Evolutionary conservation across 2,329 filamentous ascomycete species (phyloP).

Genomic region (Penicillium fuscoglaucum): DNA sequence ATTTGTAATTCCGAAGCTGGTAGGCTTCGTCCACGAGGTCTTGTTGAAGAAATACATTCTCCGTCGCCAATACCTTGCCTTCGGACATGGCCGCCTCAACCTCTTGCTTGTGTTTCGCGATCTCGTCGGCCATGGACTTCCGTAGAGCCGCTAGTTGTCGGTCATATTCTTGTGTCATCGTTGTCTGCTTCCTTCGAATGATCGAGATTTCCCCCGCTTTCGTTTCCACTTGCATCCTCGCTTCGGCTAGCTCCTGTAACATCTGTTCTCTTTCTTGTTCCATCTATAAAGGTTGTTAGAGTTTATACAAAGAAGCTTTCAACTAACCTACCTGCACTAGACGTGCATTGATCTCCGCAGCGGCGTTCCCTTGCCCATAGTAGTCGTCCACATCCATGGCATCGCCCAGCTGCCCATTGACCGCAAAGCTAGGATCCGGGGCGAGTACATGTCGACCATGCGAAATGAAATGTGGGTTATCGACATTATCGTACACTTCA

Average conservation of each 20-base stretch:
- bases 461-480: conserved; percentile 13
- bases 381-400: conserved; percentile 25
- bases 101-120: conserved; percentile 55
- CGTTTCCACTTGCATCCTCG: conserved; percentile 46
- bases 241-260: conserved; percentile 39
- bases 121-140: conserved; percentile 55
- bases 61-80: conserved; percentile 57
- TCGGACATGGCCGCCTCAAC: conserved; percentile 56
- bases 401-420: conserved; percentile 15
- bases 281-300: conserved; percentile 29
- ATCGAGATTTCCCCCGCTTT: conserved; percentile 64
- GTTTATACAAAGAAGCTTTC: neutral
- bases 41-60: conserved; percentile 61
- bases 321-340: conserved; percentile 30
- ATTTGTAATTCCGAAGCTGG: conserved; percentile 45
- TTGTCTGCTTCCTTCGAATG: conserved; percentile 58
- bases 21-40: conserved; percentile 59
- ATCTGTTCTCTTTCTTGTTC: conserved; percentile 44
- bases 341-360: conserved; percentile 17
- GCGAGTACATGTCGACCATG: conserved; percentile 10
- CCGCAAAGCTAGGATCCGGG: conserved; percentile 9
- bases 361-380: conserved; percentile 13
- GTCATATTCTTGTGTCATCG: conserved; percentile 55
- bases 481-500: conserved; percentile 44
- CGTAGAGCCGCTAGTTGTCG: conserved; percentile 54